These are phyloP conservation scores for Ogataea populi-albae DNA, from an alignment of 805 yeast species.

Conservation along the genomic window DNA sequence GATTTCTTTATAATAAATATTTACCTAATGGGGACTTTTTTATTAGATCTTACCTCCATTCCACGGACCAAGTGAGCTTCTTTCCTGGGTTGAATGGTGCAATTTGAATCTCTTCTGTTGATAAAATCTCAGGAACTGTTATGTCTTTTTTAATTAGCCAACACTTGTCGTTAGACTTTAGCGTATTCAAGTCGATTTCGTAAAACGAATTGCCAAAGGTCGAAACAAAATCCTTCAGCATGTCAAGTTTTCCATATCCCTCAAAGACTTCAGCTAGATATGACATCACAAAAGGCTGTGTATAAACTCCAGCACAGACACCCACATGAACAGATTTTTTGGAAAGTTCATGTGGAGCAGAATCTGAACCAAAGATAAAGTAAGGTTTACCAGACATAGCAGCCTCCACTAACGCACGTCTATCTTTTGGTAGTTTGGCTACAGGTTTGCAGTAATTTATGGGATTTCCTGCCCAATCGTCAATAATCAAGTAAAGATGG, in stretches of 20 bases:
- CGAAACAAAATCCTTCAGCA: slow-evolving; percentile 70
- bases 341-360: slow-evolving; percentile 92
- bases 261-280: slow-evolving; percentile 89
- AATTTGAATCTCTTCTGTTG: slow-evolving; percentile 47
- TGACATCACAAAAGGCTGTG: slow-evolving; percentile 78
- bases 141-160: slow-evolving; percentile 53
- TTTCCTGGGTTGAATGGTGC: slow-evolving; percentile 90
- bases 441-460: slow-evolving; percentile 96
- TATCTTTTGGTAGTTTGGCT: slow-evolving; percentile 87
- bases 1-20: no score
- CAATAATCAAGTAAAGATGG: slow-evolving; percentile 83
- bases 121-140: slow-evolving; percentile 58
- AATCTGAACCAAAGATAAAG: slow-evolving; percentile 95
- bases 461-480: slow-evolving; percentile 96
- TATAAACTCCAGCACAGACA: slow-evolving; percentile 97
- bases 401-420: slow-evolving; percentile 75
- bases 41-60: slow-evolving; percentile 48
- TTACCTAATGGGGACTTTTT: not conserved
- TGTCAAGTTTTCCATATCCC: slow-evolving; percentile 55
- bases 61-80: slow-evolving; percentile 63
- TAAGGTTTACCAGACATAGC: slow-evolving; percentile 90
- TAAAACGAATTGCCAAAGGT: slow-evolving; percentile 74
- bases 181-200: slow-evolving; percentile 44
- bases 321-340: slow-evolving; percentile 74
- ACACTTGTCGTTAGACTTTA: slow-evolving; percentile 46